Base-by-base conservation (phyloP, 1,284 basidiomycete species). In the Hemileia vastatrix region DNA sequence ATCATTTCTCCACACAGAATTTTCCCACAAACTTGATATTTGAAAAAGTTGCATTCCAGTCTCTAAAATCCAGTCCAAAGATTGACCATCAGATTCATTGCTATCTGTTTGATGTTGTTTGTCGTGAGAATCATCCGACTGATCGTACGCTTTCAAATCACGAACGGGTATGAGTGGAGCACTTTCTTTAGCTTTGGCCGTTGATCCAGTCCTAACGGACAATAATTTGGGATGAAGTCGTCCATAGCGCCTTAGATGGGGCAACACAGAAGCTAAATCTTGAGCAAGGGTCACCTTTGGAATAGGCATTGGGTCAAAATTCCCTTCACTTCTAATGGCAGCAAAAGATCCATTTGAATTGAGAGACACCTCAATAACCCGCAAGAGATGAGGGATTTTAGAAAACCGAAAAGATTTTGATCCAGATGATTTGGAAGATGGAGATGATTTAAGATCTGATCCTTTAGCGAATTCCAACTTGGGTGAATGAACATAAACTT, bases 281-380 rank as follows among this genome's bases (percentile, higher is more conserved):
- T 86, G 81, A 4, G 82, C 79, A 21, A 95, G 77, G 1, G 77
- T 77, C 54, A 82, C 81, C 1, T 88, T 88, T 0, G 77, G 75
- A 6, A 87, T 71, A 0, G 76, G 73, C 52, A 96, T 84, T 13
- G 81, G 77, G 1, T 78, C 78, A 0, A 87, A 83, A 27, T 77
- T 77, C 51, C 84, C 86, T 66, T 95, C 90, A 2, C 86, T 81
- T 23, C 87, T 82, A 51, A 98, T 79, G 0, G 90, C 93, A 1
- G 86, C 91, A 75, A 90, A 93, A 0, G 89, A 88, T 3, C 94
- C 94, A 0, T 88, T 86, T 64, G 84, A 87, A 71, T 91, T 97
- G 2, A 88, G 86, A 53, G 85, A 86, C 3, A 98, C 95, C 45
- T 83, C 81, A 54, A 87, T 83, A 19, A 88, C 84, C 11, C 94